Evolutionary conservation across 805 yeast genomes (phyloP).

Genomic region (Cyberlindnera amylophila): DNA sequence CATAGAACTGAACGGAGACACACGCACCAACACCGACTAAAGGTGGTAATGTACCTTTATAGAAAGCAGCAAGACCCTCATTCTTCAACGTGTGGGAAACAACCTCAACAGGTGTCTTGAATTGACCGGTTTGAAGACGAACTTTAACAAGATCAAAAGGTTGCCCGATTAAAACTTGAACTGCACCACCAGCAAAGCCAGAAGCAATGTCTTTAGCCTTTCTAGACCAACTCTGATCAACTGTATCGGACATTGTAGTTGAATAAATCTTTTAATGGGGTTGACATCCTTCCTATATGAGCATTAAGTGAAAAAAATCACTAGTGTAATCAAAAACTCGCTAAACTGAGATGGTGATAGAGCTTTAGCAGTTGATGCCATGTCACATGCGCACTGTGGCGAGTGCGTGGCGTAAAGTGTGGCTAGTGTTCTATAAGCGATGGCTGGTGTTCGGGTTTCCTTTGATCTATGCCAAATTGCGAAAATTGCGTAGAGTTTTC

Average conservation of each 20-base stretch:
- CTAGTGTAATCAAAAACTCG: too few relatives aligned
- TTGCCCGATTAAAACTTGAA: constrained; percentile 89
- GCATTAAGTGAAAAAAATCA: too few relatives aligned
- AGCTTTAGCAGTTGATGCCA: constrained; percentile 6
- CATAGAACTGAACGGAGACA: constrained; percentile 94
- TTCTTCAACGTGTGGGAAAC: constrained; percentile 63
- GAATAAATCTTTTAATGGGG: too few relatives aligned
- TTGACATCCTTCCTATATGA: too few relatives aligned
- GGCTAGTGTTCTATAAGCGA: neutral
- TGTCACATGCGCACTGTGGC: constrained; percentile 12
- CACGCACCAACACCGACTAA: constrained; percentile 94
- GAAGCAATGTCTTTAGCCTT: constrained; percentile 59
- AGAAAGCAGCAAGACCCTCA: constrained; percentile 85
- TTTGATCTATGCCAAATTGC: neutral
- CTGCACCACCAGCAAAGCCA: constrained; percentile 94
- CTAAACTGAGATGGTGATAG: constrained; percentile 4
- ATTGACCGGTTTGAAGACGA: constrained; percentile 82
- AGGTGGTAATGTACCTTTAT: constrained; percentile 93
- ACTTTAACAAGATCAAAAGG: constrained; percentile 96
- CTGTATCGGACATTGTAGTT: constrained; percentile 3
- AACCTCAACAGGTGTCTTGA: constrained; percentile 75
- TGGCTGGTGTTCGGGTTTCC: neutral
- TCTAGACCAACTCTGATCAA: constrained; percentile 16
- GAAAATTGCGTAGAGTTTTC: too few relatives aligned
- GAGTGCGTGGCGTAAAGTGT: constrained; percentile 1